Percentiles rank a stretch among this genome's conserved stretches.
These are phyloP conservation scores for Daldinia eschscholtzii DNA, from an alignment of 2,329 filamentous ascomycete species.

Conservation along the genomic window DNA sequence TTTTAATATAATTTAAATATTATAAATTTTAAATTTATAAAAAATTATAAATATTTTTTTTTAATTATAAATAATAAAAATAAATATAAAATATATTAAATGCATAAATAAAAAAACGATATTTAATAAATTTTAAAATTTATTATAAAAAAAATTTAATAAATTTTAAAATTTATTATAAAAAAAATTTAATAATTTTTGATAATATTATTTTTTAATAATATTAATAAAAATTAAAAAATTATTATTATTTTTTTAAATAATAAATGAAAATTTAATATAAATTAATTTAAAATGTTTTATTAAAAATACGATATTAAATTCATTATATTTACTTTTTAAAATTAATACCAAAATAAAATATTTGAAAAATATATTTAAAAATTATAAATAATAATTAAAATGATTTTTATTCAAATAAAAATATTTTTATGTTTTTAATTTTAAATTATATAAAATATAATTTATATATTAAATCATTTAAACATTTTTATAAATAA, in stretches of 20 bases:
- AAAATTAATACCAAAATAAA: neutral
- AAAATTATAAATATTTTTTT: too few relatives aligned
- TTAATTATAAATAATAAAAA: too few relatives aligned
- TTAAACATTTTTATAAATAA: neutral
- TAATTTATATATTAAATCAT: slow-evolving; percentile 1
- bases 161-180: neutral
- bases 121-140: too few relatives aligned
- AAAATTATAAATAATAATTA: neutral
- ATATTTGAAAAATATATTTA: neutral
- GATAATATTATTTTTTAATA: neutral
- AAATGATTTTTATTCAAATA: neutral
- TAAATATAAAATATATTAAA: too few relatives aligned
- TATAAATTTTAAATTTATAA: too few relatives aligned
- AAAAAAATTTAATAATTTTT: neutral
- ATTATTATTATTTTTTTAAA: neutral
- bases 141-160: neutral
- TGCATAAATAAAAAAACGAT: too few relatives aligned
- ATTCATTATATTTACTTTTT: neutral
- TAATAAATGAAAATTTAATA: neutral
- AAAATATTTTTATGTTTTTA: slow-evolving; percentile 1
- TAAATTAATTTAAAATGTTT: slow-evolving; percentile 3
- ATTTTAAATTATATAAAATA: neutral
- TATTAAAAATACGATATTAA: neutral
- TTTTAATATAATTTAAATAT: too few relatives aligned
- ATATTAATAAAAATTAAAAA: neutral